Evolutionary conservation across 192 early-diverging fungal species (phyloP), one percentile per base, ranked within the genome.

Genomic region (Linderina pennispora): DNA sequence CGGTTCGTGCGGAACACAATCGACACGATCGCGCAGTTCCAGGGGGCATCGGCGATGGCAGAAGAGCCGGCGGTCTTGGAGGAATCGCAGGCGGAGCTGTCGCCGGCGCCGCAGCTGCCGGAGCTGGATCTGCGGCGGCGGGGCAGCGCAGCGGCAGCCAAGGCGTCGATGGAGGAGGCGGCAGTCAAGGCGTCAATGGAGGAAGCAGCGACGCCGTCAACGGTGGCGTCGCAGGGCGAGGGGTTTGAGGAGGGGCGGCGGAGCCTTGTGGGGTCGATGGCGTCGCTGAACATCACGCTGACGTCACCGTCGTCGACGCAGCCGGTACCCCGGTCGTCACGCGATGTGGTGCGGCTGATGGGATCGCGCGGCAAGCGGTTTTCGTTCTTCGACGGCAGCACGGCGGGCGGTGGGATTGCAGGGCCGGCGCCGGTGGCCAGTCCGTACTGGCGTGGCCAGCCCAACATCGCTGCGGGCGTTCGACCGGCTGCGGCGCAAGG

Each of bases 1-100:
- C 77, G 78, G 11, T 89, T 87, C 63, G 75, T 87, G 10, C 68
- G 77, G 25, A 89, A 89, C 36, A 89, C 87, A 1, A 79, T 87
- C 10, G 71, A 74, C 32, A 74, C 71, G 1, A 68, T 74, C 28
- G 31, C 60, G 9, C 62, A 65, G 52, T 70, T 75, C 53, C 62
- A 67, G 45, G 14, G 38, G 6, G 21, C 17, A 5, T 40, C 28
- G 11, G 5, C 28, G 5, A 15, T 39, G 31, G 21, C 22, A 1
- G 50, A 23, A n/a, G n/a, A n/a, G n/a, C n/a, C 36, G n/a, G n/a
- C 51, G 1, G 35, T 25, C 25, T 17, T 39, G 0, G 58, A 44
- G 4, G 50, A 42, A 4, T 25, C 45, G 2, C 28, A 31, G 28
- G 6, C 5, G 6, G 28, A 31, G 28, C 5, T 49, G 47, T 59